Percentiles rank a stretch among this genome's conserved stretches.
Conservation (phyloP, 129 eudicot species). For the Scalesia atractyloides region DNA sequence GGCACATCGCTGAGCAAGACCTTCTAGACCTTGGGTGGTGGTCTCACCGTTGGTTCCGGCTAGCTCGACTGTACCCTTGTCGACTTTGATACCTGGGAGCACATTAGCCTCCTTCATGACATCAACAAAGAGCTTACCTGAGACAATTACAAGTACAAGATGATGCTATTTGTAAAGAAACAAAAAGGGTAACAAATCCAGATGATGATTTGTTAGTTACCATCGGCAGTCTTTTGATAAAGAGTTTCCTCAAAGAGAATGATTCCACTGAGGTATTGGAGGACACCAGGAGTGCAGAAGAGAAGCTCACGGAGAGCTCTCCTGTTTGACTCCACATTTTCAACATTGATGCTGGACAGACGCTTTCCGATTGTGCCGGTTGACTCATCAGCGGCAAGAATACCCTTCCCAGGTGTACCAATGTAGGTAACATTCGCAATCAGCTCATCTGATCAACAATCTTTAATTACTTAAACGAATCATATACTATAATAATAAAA, state of each 20-base stretch:
- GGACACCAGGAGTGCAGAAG: neutral
- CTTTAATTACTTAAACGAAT: no score
- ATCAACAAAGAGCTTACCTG: neutral
- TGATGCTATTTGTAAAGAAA: no score
- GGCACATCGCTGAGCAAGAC: neutral
- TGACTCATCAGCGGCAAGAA: neutral
- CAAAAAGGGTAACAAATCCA: no score
- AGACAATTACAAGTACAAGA: neutral
- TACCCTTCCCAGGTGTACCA: neutral
- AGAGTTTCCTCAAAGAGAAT: neutral
- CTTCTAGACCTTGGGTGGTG: neutral
- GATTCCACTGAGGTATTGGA: neutral
- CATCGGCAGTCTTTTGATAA: neutral
- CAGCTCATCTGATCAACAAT: neutral
- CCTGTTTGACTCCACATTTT: neutral
- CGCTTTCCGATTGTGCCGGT: neutral
- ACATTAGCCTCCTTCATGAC: neutral
- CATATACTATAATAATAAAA: no score
- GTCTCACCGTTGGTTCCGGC: slow-evolving; percentile 7
- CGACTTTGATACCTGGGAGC: neutral
- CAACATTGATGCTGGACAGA: slow-evolving; percentile 1
- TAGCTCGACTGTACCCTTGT: neutral
- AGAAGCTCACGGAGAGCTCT: neutral
- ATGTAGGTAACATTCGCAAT: neutral
- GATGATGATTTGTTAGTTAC: neutral